Base-by-base conservation (phyloP, 192 early-diverging fungal genomes). In the Umbelopsis sp. region DNA sequence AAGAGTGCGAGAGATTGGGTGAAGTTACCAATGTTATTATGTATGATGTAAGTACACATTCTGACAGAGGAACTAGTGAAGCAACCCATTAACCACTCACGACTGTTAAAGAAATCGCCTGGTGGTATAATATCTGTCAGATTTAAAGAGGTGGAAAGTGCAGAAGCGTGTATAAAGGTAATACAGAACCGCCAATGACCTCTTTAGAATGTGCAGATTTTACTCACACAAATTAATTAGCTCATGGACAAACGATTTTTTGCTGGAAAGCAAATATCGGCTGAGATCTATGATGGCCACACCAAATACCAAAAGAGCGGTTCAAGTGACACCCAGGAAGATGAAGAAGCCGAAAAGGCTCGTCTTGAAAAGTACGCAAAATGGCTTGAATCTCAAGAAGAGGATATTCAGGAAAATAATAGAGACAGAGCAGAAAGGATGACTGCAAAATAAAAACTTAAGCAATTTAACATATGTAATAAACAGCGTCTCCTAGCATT, bases 1-100 rank as follows among this genome's bases (percentile, higher is more conserved):
- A 86, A 22, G 97, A 99, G 69, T 96, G 95, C 74, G 95, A 97
- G 71, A 94, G 92, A 66, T 72, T 97, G 12, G 97, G 97, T 15
- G 90, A 92, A 58, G 95, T 98, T 3, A 96, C 96, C 21, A 97
- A 95, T 72, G 93, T 99, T 6, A 89, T 94, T 47, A 77, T 99
- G 13, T 98, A 93, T 74, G 97, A 99, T 81, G 94, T 94, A 88
- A 81, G 90, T 85, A 15, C n/a, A 2, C 3, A 30, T 51, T 82
- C 46, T 69, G 27, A 52, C 1, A 44, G n/a, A 11, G 21, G 25
- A 61, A 44, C 23, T 45, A 1, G 33, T 41, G 22, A 20, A 67
- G 22, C 15, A 2, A n/a, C 10, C 5, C 37, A 41, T 0, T 41
- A 41, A 41, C 5, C 5, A 10, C 2, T 1, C 37, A 0, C 5